Evolutionary conservation across 2,329 filamentous ascomycete species (phyloP).

Genomic region (Hypoxylon sp.): DNA sequence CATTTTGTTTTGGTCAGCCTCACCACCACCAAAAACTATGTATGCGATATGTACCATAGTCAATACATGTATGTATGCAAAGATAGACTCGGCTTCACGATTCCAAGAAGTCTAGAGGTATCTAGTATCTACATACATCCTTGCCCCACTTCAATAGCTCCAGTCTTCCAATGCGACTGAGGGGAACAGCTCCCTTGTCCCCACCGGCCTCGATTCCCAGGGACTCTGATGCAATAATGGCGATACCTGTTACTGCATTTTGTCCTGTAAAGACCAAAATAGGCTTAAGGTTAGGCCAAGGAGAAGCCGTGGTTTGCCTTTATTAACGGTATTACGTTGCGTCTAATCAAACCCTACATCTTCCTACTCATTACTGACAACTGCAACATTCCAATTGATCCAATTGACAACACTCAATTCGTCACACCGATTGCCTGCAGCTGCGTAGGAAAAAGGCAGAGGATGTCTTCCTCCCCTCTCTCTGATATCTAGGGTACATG

Average conservation of each 20-base stretch:
- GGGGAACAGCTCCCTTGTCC: slow-evolving; percentile 25
- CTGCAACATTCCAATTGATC: slow-evolving; percentile 45
- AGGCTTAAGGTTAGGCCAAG: slow-evolving; percentile 35
- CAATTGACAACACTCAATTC: slow-evolving; percentile 31
- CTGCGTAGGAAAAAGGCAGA: slow-evolving; percentile 15
- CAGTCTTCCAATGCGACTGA: slow-evolving; percentile 30
- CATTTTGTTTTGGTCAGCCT: slow-evolving; percentile 4
- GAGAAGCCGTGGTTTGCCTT: slow-evolving; percentile 21
- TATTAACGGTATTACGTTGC: slow-evolving; percentile 13
- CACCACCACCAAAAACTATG: slow-evolving; percentile 11
- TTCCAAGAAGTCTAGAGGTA: slow-evolving; percentile 9
- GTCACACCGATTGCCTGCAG: slow-evolving; percentile 17
- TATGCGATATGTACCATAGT: background rate
- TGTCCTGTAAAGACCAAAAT: slow-evolving; percentile 32
- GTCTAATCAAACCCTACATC: slow-evolving; percentile 21
- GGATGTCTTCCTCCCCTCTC: slow-evolving; percentile 35
- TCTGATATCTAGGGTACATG: slow-evolving; percentile 25
- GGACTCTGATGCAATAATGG: slow-evolving; percentile 45
- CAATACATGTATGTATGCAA: background rate
- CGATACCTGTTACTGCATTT: slow-evolving; percentile 38
- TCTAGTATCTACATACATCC: slow-evolving; percentile 9
- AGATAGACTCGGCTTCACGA: slow-evolving; percentile 5
- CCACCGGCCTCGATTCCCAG: slow-evolving; percentile 41
- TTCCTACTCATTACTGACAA: slow-evolving; percentile 8
- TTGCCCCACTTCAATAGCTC: slow-evolving; percentile 21